These are phyloP conservation scores for Colletotrichum limetticola DNA, from an alignment of 2,329 filamentous ascomycete species.

Conservation along the genomic window DNA sequence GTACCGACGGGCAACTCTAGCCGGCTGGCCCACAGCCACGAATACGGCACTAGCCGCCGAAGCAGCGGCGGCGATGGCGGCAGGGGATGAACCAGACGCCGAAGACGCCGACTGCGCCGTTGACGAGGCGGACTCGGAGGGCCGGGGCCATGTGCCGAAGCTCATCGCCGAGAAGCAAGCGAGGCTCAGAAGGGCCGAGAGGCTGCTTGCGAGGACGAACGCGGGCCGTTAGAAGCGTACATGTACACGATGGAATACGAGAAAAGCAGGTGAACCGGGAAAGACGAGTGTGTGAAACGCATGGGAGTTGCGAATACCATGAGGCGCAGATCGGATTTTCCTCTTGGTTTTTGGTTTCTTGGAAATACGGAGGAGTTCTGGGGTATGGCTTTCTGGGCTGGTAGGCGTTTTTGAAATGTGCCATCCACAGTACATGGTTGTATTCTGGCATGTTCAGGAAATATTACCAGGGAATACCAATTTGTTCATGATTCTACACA, in stretches of 20 bases:
- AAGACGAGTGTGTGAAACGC: not conserved
- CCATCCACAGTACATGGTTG: not conserved
- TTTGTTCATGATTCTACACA: not conserved
- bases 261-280: not conserved
- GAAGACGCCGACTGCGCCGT: slow-evolving; percentile 30
- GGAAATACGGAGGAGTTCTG: slow-evolving; percentile 2
- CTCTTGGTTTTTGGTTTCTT: not conserved
- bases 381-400: not conserved
- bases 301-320: not conserved
- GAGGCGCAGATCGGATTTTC: not conserved
- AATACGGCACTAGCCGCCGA: slow-evolving; percentile 32
- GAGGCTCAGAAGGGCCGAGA: slow-evolving; percentile 52
- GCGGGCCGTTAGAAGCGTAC: not conserved
- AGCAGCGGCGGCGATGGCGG: slow-evolving; percentile 38
- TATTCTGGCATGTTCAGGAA: not conserved
- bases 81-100: slow-evolving; percentile 35
- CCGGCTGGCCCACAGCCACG: not conserved
- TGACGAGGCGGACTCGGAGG: slow-evolving; percentile 36
- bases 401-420: slow-evolving; percentile 8
- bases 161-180: slow-evolving; percentile 49
- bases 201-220: slow-evolving; percentile 43
- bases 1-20: slow-evolving; percentile 28
- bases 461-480: slow-evolving; percentile 22
- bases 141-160: slow-evolving; percentile 34
- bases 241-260: not conserved